Evolutionary conservation across 805 yeast species (phyloP).

Genomic region (Saccharomycopsis olivae): DNA sequence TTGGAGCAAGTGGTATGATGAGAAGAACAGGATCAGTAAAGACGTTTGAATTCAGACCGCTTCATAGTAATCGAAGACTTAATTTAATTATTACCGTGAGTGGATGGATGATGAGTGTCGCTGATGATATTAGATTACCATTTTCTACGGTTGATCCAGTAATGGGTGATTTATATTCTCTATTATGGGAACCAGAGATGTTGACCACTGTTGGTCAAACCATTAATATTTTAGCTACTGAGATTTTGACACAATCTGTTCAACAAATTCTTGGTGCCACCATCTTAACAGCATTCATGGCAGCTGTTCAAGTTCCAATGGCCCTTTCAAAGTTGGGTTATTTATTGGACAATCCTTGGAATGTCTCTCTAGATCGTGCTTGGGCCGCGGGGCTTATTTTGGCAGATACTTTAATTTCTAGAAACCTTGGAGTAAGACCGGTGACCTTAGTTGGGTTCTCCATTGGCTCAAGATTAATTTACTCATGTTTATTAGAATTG

Average conservation of each 20-base stretch:
- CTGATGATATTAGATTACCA: conserved; percentile 93
- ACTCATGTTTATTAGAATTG: conserved; percentile 78
- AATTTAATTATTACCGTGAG: conserved; percentile 81
- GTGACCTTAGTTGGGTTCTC: conserved; percentile 89
- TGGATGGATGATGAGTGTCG: conserved; percentile 95
- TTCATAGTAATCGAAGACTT: conserved; percentile 83
- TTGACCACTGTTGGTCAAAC: conserved; percentile 94
- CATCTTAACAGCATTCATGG: conserved; percentile 77
- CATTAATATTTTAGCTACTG: conserved; percentile 84
- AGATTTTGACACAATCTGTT: conserved; percentile 82
- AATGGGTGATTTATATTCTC: conserved; percentile 90
- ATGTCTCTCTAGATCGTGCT: conserved; percentile 90
- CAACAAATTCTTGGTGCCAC: conserved; percentile 95
- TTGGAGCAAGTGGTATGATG: conserved; percentile 79
- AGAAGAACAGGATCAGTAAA: conserved; percentile 83
- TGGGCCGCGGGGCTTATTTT: conserved; percentile 90
- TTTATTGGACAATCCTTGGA: conserved; percentile 94
- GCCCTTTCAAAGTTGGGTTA: conserved; percentile 81
- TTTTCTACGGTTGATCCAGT: conserved; percentile 95
- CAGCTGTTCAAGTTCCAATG: conserved; percentile 90
- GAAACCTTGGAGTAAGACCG: conserved; percentile 88
- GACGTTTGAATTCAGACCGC: conserved; percentile 87
- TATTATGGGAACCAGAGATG: conserved; percentile 98
- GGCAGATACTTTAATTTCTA: conserved; percentile 81
- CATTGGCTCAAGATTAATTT: conserved; percentile 84